Percentiles rank a stretch among this genome's conserved stretches.
These are phyloP conservation scores for Zalaria obscura DNA, from an alignment of 2,329 filamentous ascomycete species.

Conservation along the genomic window DNA sequence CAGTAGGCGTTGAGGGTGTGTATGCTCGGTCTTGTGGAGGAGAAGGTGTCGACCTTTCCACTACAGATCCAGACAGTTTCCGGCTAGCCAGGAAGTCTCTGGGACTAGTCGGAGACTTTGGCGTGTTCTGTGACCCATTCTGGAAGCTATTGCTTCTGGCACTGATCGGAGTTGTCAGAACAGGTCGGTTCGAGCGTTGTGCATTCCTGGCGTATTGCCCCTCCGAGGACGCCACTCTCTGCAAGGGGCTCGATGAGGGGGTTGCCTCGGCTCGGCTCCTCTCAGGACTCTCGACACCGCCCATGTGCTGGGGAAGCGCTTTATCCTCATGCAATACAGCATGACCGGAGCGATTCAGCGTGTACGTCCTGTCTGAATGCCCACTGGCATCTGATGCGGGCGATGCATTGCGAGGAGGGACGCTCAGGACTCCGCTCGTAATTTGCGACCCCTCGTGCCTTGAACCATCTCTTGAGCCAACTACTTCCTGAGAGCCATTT, in stretches of 20 bases:
- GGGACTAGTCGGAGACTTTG: background rate
- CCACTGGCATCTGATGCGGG: background rate
- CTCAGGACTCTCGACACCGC: no score
- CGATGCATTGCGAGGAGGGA: background rate
- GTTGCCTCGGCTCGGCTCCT: no score
- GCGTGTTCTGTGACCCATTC: background rate
- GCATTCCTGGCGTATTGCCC: background rate
- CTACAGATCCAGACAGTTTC: conserved; percentile 1
- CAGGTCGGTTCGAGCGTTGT: background rate
- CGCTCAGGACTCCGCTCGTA: background rate
- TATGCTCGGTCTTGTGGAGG: background rate
- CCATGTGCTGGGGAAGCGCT: background rate
- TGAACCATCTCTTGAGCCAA: background rate
- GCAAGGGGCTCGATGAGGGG: no score
- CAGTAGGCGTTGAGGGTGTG: background rate
- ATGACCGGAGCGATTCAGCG: background rate
- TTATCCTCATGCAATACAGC: background rate
- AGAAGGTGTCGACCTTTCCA: background rate
- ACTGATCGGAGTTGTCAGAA: background rate
- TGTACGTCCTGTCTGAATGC: background rate
- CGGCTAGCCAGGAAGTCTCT: conserved; percentile 1
- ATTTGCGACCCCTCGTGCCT: background rate
- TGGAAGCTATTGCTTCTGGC: background rate
- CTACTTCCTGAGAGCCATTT: background rate
- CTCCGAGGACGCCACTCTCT: no score